Percentiles rank a stretch among this genome's conserved stretches.
Conservation (phyloP, 2,329 filamentous ascomycete species). For the Cercospora sesami region DNA sequence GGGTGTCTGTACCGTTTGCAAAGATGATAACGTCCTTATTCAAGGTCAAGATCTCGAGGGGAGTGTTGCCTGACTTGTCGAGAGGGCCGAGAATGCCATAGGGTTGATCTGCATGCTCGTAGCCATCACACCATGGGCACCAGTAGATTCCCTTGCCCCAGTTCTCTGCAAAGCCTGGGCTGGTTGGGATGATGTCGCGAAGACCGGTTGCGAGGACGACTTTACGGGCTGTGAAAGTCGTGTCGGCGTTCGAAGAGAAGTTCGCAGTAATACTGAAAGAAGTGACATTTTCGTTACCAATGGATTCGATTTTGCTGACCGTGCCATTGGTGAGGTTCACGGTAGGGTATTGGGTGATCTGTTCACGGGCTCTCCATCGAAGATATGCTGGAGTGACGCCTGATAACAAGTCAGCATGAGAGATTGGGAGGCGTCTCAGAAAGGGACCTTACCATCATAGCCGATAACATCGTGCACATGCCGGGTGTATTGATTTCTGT, state of each 20-base stretch:
- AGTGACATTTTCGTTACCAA: conserved; percentile 2
- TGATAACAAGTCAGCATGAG: not conserved
- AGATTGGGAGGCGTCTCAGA: not conserved
- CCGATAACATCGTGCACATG: conserved; percentile 25
- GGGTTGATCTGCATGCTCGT: conserved; percentile 20
- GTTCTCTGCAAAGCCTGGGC: conserved; percentile 27
- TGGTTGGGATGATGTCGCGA: conserved; percentile 26
- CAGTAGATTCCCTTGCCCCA: conserved; percentile 31
- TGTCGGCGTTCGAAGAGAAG: conserved; percentile 11
- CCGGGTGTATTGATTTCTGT: conserved; percentile 29
- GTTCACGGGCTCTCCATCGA: conserved; percentile 22
- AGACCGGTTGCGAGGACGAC: conserved; percentile 29
- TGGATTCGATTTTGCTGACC: conserved; percentile 13
- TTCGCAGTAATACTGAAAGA: conserved; percentile 13
- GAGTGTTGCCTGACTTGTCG: conserved; percentile 10
- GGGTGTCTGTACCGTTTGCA: conserved; percentile 19
- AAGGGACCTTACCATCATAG: conserved; percentile 21
- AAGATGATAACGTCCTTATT: conserved; percentile 20
- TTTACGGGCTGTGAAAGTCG: conserved; percentile 23
- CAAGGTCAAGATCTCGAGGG: conserved; percentile 16
- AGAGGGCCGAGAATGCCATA: conserved; percentile 19
- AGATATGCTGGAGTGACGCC: conserved; percentile 26
- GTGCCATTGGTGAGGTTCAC: conserved; percentile 19
- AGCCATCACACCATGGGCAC: conserved; percentile 32
- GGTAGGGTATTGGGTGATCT: conserved; percentile 27